Base-by-base conservation (phyloP, 495 filamentous ascomycete species). In the Rhizodiscina lignyota region DNA sequence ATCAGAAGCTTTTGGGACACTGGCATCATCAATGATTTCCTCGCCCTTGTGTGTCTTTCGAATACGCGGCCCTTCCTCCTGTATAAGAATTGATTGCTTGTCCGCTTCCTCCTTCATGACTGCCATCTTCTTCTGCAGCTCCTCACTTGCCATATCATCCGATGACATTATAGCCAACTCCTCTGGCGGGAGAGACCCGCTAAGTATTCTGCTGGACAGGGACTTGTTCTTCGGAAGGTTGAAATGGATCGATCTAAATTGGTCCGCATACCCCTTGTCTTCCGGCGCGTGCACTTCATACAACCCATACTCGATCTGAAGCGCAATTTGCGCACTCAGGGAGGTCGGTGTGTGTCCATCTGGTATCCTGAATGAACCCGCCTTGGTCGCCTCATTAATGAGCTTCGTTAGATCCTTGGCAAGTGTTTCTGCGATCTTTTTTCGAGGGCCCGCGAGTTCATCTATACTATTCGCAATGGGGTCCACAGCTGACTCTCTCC, bases 21-120 rank as follows among this genome's bases (percentile, higher is more conserved):
- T 47, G 3, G 77, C 80, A 21, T 79, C 74, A 34, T 81, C 83
- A 23, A 97, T 69, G 11, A 92, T 39, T 49, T 97, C 89, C 39
- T 94, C 86, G 20, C 89, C 89, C 55, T 94, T 97, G 53, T 96
- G 89, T 2, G 87, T 94, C 43, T 79, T 74, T 46, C 85, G 70
- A 37, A 93, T 79, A 3, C 85, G 72, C 4, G 87, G 89, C 44
- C 50, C 55, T 5, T 86, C 74, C 24, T 92, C 83, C 26, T 82
- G 72, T 21, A 86, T 67, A 34, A 92, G 71, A 32, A 86, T 81
- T 34, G 83, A 74, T 44, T 94, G 85, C 42, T 89, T 79, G 42
- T 94, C 89, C 1, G 78, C 74, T 51, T 86, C 78, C 34, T 74
- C 67, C 44, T 75, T 74, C 55, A 80, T 75, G 38, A 69, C 63